phyloP scores from a whole-genome alignment of 202 grass and related monocot species.

The Musa balbisiana region DNA sequence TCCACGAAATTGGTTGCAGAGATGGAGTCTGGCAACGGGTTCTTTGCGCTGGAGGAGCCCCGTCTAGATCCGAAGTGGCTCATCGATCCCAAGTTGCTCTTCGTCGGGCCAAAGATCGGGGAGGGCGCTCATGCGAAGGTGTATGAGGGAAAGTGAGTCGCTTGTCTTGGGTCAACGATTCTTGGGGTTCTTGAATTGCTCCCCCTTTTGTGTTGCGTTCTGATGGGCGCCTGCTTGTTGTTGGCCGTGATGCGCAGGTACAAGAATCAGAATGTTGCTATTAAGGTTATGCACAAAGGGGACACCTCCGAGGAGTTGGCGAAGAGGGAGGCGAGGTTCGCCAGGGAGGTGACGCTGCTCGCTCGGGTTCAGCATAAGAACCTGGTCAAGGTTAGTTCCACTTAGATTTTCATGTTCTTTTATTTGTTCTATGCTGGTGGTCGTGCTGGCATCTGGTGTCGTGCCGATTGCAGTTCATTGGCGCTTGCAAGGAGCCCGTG shows the following conservation, averaged over 20 bases:
- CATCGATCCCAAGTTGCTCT: constrained; percentile 82
- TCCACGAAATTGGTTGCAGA: constrained; percentile 8
- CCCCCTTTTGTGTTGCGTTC: neutral
- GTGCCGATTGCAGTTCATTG: constrained; percentile 59
- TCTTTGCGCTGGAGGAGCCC: constrained; percentile 44
- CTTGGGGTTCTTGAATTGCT: constrained; percentile 22
- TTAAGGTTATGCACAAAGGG: constrained; percentile 90
- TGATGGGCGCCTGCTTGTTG: neutral
- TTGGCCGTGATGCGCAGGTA: constrained; percentile 38
- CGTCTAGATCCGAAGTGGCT: constrained; percentile 76
- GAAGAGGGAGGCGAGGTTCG: constrained; percentile 67
- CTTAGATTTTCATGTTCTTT: constrained; percentile 8
- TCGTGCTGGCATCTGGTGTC: neutral
- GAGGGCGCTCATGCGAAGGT: constrained; percentile 87
- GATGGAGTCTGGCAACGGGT: constrained; percentile 59
- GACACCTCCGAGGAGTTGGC: constrained; percentile 67
- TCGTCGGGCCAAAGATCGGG: constrained; percentile 81
- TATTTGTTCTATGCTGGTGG: neutral
- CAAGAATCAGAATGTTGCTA: constrained; percentile 89
- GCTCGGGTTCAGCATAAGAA: constrained; percentile 92
- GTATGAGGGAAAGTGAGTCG: constrained; percentile 86
- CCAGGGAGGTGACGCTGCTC: constrained; percentile 89
- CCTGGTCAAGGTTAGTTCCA: constrained; percentile 68
- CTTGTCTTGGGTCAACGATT: constrained; percentile 30
- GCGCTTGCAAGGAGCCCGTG: constrained; percentile 80